These are phyloP conservation scores for Coix lacrymajobi DNA, from an alignment of 176 grass and related monocot species.

Conservation along the genomic window DNA sequence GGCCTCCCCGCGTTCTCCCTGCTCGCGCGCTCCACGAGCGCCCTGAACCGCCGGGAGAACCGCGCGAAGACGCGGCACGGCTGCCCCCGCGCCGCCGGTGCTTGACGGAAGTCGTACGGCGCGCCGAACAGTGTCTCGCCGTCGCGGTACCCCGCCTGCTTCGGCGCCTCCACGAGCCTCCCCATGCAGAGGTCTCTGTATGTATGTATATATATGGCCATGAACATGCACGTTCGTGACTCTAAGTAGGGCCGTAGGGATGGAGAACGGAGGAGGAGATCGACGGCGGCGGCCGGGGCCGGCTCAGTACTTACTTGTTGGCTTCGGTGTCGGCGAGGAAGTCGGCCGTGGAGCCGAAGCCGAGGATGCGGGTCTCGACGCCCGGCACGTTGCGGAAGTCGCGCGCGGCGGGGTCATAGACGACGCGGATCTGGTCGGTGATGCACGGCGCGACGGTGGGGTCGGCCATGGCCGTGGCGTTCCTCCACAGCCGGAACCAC, in stretches of 20 bases:
- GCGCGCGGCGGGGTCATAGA: background rate
- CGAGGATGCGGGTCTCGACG: conserved; percentile 15
- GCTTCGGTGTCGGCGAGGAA: background rate
- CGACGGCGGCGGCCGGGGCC: background rate
- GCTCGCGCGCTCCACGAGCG: background rate
- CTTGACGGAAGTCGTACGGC: background rate
- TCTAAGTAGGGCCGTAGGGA: no score
- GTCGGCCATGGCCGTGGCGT: conserved; percentile 10
- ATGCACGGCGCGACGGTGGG: background rate
- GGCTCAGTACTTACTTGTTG: background rate
- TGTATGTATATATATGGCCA: background rate
- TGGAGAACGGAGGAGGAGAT: no score
- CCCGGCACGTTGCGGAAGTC: background rate
- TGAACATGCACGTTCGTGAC: background rate
- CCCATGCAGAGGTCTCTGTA: background rate
- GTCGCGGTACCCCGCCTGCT: background rate
- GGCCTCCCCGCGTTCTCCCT: background rate
- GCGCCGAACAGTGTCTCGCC: background rate
- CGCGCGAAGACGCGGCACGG: background rate
- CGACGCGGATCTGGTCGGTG: conserved; percentile 20
- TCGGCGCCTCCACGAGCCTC: background rate
- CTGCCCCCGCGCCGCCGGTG: background rate
- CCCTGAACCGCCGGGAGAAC: background rate
- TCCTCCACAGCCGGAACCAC: conserved; percentile 35
- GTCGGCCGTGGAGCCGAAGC: conserved; percentile 18